Conservation (phyloP, 495 filamentous ascomycete genomes). For the Aspergillus cavernicola region DNA sequence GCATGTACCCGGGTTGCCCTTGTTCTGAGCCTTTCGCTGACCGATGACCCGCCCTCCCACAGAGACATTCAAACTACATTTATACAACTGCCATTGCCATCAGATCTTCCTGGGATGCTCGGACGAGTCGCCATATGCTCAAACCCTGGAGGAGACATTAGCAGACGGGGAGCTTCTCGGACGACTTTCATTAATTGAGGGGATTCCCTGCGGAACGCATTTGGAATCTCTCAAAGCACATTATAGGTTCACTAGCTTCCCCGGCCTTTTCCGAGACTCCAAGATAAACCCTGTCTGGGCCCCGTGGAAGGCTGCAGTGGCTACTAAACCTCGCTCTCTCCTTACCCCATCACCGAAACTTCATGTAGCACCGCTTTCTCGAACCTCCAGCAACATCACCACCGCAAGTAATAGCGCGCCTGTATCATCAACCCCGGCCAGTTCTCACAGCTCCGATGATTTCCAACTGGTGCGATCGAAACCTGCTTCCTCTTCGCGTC, state of each 20-base stretch:
- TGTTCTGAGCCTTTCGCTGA: constrained; percentile 6
- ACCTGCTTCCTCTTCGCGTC: constrained; percentile 45
- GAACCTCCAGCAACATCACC: constrained; percentile 42
- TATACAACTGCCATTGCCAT: constrained; percentile 72
- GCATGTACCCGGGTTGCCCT: neutral
- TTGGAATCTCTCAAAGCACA: constrained; percentile 50
- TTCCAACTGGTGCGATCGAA: constrained; percentile 49
- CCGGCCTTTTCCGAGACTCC: constrained; percentile 61
- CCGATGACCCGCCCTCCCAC: constrained; percentile 12
- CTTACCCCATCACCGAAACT: constrained; percentile 44
- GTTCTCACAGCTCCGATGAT: constrained; percentile 29
- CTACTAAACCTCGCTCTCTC: constrained; percentile 30
- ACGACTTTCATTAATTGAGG: constrained; percentile 73
- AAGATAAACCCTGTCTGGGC: constrained; percentile 52
- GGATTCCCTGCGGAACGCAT: constrained; percentile 64
- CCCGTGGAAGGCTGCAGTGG: constrained; percentile 35
- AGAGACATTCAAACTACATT: constrained; percentile 68
- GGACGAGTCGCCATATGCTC: constrained; percentile 69
- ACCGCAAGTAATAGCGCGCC: constrained; percentile 34
- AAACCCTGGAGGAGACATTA: constrained; percentile 60
- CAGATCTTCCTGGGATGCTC: constrained; percentile 78
- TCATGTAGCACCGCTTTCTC: constrained; percentile 32
- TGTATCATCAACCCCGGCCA: constrained; percentile 29
- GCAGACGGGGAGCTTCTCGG: constrained; percentile 49
- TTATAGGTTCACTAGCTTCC: constrained; percentile 58